Percentiles rank a stretch among this genome's conserved stretches.
These are phyloP conservation scores for Fusarium sp. DNA, from an alignment of 2,329 filamentous ascomycete genomes.

Conservation along the genomic window DNA sequence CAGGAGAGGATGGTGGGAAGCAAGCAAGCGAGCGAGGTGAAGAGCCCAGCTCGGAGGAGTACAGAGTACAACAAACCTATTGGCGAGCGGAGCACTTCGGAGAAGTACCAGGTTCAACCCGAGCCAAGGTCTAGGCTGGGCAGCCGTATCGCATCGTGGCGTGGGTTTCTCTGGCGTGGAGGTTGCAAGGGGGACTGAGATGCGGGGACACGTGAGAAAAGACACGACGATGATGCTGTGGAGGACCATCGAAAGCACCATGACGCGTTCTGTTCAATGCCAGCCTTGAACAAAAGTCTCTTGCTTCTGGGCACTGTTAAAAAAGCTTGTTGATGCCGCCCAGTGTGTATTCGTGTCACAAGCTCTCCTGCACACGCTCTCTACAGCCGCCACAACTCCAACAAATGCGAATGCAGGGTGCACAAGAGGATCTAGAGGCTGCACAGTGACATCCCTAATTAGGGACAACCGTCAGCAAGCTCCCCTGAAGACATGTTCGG, in stretches of 20 bases:
- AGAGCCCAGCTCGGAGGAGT: conserved; percentile 27
- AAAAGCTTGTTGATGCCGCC: conserved; percentile 18
- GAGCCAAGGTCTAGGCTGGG: conserved; percentile 37
- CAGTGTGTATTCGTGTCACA: conserved; percentile 20
- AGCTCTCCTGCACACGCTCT: conserved; percentile 15
- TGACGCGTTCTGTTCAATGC: conserved; percentile 38
- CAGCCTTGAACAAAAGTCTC: conserved; percentile 29
- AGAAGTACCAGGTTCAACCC: conserved; percentile 40
- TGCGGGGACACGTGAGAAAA: conserved; percentile 48
- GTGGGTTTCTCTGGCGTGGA: conserved; percentile 40
- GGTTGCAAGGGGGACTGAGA: conserved; percentile 42
- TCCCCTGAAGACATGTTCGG: conserved; percentile 30
- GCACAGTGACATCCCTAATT: conserved; percentile 24
- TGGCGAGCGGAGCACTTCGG: conserved; percentile 22
- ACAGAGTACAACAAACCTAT: conserved; percentile 26
- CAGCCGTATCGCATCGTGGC: conserved; percentile 43
- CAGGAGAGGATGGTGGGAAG: conserved; percentile 40
- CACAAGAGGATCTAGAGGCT: conserved; percentile 13
- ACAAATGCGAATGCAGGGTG: conserved; percentile 6
- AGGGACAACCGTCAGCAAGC: conserved; percentile 22
- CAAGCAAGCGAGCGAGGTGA: conserved; percentile 24
- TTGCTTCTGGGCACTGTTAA: conserved; percentile 11
- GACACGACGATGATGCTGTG: conserved; percentile 41
- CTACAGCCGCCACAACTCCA: conserved; percentile 17
- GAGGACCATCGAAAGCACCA: conserved; percentile 33